Conservation (phyloP, 2,329 filamentous ascomycete genomes). For the Zymoseptoria brevis region DNA sequence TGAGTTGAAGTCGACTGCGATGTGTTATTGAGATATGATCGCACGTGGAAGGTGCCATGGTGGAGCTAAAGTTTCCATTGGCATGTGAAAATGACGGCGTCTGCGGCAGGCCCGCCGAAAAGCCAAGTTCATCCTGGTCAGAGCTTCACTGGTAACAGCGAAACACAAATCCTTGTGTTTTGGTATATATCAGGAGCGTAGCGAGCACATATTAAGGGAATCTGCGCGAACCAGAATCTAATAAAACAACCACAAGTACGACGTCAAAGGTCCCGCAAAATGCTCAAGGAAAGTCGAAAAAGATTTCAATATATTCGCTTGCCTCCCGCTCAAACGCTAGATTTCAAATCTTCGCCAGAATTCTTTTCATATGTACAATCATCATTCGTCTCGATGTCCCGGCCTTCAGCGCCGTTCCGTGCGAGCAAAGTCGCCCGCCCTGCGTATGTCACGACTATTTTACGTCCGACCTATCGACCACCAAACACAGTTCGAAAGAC, state of each 20-base stretch:
- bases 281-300: background rate
- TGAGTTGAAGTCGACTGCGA: background rate
- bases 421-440: background rate
- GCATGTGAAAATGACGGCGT: background rate
- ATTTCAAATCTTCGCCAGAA: background rate
- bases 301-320: background rate
- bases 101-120: background rate
- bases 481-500: slow-evolving; percentile 22
- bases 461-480: background rate
- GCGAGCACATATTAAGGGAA: background rate
- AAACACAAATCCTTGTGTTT: background rate
- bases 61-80: background rate
- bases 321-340: background rate
- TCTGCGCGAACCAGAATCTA: background rate
- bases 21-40: background rate
- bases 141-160: background rate
- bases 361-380: background rate
- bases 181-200: background rate
- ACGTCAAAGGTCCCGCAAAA: background rate
- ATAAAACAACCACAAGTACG: background rate
- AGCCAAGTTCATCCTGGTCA: background rate
- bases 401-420: background rate
- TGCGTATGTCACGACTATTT: background rate
- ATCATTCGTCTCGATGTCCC: background rate
- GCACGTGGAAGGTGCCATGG: background rate